Evolutionary conservation across 352 stramenopile species (phyloP).

Genomic region (Poterioochromonas sp.): DNA sequence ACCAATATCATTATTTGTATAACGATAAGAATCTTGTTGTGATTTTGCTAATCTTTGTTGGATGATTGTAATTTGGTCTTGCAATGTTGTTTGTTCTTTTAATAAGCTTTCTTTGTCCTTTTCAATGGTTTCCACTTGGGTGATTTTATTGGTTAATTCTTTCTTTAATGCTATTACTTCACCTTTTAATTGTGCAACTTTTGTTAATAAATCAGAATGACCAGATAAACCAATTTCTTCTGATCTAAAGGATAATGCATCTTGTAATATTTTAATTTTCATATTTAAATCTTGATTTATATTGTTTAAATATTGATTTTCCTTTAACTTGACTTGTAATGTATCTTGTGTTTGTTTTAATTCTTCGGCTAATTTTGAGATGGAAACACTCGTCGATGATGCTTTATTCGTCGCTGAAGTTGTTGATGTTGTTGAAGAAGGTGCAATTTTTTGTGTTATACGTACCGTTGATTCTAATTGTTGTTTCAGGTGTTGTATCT

Average conservation of each 20-base stretch:
- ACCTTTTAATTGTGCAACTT: constrained; percentile 22
- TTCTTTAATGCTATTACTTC: constrained; percentile 9
- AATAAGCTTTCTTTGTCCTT: not conserved
- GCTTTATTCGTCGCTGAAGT: not conserved
- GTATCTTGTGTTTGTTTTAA: not conserved
- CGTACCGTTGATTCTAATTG: not conserved
- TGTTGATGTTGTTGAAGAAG: not conserved
- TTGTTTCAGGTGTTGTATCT: not conserved
- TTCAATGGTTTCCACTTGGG: not conserved
- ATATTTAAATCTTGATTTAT: not conserved
- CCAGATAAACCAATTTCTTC: constrained; percentile 25
- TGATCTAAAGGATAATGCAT: constrained; percentile 18
- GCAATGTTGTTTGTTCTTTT: not conserved
- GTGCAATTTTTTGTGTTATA: not conserved
- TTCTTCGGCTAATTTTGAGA: constrained; percentile 4
- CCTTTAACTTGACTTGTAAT: not conserved
- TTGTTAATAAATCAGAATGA: constrained; percentile 24
- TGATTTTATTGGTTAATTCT: constrained; percentile 3
- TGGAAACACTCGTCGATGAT: not conserved
- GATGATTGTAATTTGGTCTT: not conserved
- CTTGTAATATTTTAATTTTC: constrained; percentile 24
- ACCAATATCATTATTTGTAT: not conserved
- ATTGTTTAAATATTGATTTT: not conserved
- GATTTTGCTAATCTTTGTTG: not conserved
- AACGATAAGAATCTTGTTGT: not conserved